Evolutionary conservation across 2,329 filamentous ascomycete genomes (phyloP).

Genomic region (Penicillium concentricum): DNA sequence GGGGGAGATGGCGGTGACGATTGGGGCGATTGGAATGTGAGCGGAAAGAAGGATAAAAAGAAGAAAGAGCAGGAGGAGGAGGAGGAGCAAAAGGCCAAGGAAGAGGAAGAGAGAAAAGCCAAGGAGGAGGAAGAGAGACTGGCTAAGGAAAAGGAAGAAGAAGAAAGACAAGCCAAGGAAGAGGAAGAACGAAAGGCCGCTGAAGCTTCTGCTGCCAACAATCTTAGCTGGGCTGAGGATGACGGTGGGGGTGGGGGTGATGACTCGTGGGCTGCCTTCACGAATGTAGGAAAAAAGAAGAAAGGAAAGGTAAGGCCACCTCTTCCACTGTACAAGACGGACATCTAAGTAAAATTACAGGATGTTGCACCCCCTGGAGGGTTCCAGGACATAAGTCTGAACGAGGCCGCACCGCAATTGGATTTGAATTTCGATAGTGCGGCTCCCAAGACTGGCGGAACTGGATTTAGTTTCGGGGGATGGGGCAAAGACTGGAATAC

Average conservation of each 20-base stretch:
- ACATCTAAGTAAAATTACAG: constrained; percentile 16
- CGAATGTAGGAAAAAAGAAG: constrained; percentile 54
- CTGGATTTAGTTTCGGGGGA: constrained; percentile 50
- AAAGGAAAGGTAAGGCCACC: constrained; percentile 52
- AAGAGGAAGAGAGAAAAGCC: constrained; percentile 24
- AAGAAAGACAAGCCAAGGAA: constrained; percentile 21
- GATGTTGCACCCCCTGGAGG: constrained; percentile 44
- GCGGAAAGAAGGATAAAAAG: constrained; percentile 29
- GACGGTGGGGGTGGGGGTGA: constrained; percentile 37
- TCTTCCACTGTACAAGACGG: background rate
- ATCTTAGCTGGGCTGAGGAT: constrained; percentile 49
- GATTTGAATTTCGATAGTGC: constrained; percentile 56
- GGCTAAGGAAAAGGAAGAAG: constrained; percentile 25
- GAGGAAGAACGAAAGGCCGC: constrained; percentile 30
- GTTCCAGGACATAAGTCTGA: constrained; percentile 70
- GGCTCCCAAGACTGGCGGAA: constrained; percentile 40
- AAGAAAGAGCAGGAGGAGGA: constrained; percentile 36
- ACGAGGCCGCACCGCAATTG: constrained; percentile 58
- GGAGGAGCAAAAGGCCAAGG: constrained; percentile 24
- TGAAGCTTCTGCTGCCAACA: constrained; percentile 31
- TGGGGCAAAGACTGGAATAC: constrained; percentile 62
- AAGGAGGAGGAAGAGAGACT: constrained; percentile 31
- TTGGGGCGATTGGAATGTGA: constrained; percentile 42
- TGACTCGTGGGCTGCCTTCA: constrained; percentile 54
- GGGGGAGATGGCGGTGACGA: constrained; percentile 39